These are phyloP conservation scores for Colletotrichum tamarilloi DNA, from an alignment of 2,329 filamentous ascomycete genomes.

Conservation along the genomic window DNA sequence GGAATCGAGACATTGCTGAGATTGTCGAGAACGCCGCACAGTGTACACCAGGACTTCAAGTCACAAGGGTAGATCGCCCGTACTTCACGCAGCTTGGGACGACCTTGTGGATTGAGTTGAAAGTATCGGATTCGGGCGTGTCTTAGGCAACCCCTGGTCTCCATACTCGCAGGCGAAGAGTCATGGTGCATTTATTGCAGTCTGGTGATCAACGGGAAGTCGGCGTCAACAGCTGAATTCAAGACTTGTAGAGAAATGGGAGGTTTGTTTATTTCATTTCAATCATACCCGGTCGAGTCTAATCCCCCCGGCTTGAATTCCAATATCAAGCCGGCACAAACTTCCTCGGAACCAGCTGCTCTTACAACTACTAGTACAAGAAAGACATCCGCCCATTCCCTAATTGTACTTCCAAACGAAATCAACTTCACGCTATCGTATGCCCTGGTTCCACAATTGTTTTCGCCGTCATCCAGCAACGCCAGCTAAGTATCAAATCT, in stretches of 20 bases:
- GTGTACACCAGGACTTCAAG: slow-evolving; percentile 64
- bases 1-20: slow-evolving; percentile 71
- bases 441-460: neutral
- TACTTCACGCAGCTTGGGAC: slow-evolving; percentile 67
- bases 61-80: slow-evolving; percentile 65
- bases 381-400: neutral
- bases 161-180: neutral
- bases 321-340: neutral
- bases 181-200: neutral
- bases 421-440: neutral
- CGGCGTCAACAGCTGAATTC: neutral
- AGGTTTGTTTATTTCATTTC: slow-evolving; percentile 33
- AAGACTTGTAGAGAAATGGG: slow-evolving; percentile 6
- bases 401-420: neutral
- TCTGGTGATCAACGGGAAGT: too few relatives aligned
- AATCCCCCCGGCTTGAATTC: neutral
- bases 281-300: slow-evolving; percentile 11
- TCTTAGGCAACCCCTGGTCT: neutral
- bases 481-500: neutral
- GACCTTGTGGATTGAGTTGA: slow-evolving; percentile 68
- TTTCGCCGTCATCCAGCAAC: neutral
- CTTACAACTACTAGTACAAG: slow-evolving; percentile 16
- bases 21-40: slow-evolving; percentile 62
- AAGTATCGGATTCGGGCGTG: slow-evolving; percentile 43
- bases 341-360: neutral